A percentile compares a stretch with the other conserved stretches of the same genome.
phyloP scores from a whole-genome alignment of 169 alveolate species.

The Babesia gibsoni region DNA sequence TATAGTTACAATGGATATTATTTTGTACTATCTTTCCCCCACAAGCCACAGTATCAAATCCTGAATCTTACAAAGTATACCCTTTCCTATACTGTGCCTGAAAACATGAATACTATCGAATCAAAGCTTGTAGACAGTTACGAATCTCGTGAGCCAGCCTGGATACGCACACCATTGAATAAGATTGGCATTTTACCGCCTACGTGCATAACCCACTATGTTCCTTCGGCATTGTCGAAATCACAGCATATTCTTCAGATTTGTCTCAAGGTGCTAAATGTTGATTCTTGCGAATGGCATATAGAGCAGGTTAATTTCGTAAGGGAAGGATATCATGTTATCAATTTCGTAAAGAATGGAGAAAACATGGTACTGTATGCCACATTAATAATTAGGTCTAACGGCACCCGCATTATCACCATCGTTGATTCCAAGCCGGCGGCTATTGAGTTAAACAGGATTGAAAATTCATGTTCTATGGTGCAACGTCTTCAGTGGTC shows the following conservation, averaged over 20 bases:
- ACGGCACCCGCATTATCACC: slow-evolving; percentile 25
- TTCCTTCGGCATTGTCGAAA: slow-evolving; percentile 16
- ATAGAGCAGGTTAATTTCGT: slow-evolving; percentile 8
- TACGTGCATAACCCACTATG: slow-evolving; percentile 42
- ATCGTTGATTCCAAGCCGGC: slow-evolving; percentile 23
- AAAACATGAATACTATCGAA: slow-evolving; percentile 53
- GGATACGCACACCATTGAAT: slow-evolving; percentile 48
- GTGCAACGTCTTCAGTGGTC: slow-evolving; percentile 45
- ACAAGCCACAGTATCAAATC: slow-evolving; percentile 75
- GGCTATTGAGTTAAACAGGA: slow-evolving; percentile 26
- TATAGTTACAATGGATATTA: slow-evolving; percentile 79
- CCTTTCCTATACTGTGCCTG: slow-evolving; percentile 70
- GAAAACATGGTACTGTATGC: not conserved
- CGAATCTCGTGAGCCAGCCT: slow-evolving; percentile 34
- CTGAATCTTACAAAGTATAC: slow-evolving; percentile 71
- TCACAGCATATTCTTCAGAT: slow-evolving; percentile 15
- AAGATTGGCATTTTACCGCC: slow-evolving; percentile 60
- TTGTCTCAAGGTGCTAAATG: slow-evolving; percentile 30
- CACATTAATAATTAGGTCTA: slow-evolving; percentile 10
- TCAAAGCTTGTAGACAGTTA: slow-evolving; percentile 55
- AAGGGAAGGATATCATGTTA: slow-evolving; percentile 14
- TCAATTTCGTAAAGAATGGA: slow-evolving; percentile 3
- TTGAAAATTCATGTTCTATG: slow-evolving; percentile 1
- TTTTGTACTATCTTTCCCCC: slow-evolving; percentile 72
- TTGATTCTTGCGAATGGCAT: slow-evolving; percentile 14